phyloP scores from a whole-genome alignment of 2,329 filamentous ascomycete species.

The Talaromyces sp. region DNA sequence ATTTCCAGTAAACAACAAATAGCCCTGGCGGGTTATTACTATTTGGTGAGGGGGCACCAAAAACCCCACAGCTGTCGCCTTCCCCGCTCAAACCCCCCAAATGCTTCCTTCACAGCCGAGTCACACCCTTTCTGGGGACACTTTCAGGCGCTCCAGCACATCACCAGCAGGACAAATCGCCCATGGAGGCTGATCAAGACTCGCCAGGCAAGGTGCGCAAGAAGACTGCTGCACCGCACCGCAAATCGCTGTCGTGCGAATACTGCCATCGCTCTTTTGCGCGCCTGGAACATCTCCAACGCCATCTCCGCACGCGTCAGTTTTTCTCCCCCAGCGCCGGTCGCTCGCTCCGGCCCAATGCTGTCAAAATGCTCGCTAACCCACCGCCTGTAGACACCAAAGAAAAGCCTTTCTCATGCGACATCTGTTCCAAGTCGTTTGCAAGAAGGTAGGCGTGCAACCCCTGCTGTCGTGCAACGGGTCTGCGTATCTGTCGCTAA shows the following conservation, averaged over 20 bases:
- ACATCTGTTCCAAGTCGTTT: conserved; percentile 46
- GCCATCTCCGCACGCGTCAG: conserved; percentile 48
- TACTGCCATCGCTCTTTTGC: conserved; percentile 46
- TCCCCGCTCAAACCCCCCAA: conserved; percentile 1
- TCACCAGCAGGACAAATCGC: not conserved
- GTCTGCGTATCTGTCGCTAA: not conserved
- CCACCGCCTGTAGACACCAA: conserved; percentile 37
- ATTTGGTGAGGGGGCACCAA: not conserved
- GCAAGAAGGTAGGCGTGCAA: conserved; percentile 35
- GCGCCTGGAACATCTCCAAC: conserved; percentile 46
- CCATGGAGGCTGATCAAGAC: conserved; percentile 36
- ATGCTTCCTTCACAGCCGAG: not conserved
- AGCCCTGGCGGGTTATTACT: no score
- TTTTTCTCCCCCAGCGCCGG: conserved; percentile 30
- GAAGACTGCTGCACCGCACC: conserved; percentile 34
- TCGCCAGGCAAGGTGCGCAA: conserved; percentile 34
- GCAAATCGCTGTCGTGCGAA: conserved; percentile 44
- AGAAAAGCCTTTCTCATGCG: conserved; percentile 47
- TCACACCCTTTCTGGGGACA: not conserved
- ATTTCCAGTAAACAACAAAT: no score
- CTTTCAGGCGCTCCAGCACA: not conserved
- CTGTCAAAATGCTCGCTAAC: not conserved
- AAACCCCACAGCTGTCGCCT: not conserved
- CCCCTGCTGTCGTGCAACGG: conserved; percentile 5
- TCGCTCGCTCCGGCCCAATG: not conserved